Evolutionary conservation across 129 eudicot genomes (phyloP).

Genomic region (Glebionis coronaria): DNA sequence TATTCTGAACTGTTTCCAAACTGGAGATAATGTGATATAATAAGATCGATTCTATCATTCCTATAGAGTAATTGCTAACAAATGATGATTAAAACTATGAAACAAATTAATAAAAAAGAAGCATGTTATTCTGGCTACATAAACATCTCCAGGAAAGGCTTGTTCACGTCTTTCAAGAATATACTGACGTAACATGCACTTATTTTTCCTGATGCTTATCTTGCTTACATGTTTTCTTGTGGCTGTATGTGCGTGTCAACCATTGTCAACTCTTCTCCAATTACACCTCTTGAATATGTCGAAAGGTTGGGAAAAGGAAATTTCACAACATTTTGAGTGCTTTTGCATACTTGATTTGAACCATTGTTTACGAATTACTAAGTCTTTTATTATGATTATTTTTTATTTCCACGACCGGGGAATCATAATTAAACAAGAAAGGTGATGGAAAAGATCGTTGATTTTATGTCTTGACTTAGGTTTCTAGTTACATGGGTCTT

Average conservation of each 20-base stretch:
- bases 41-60: not conserved
- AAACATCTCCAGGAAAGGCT: no score
- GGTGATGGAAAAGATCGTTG: not conserved
- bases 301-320: slow-evolving; percentile 8
- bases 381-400: not conserved
- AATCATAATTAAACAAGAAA: not conserved
- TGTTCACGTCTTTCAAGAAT: no score
- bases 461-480: not conserved
- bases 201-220: no score
- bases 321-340: not conserved
- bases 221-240: not conserved
- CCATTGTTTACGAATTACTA: not conserved
- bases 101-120: not conserved
- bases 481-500: no score
- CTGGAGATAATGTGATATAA: not conserved
- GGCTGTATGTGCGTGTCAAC: not conserved
- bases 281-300: slow-evolving; percentile 1
- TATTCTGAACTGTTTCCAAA: slow-evolving; percentile 6
- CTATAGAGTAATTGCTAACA: not conserved
- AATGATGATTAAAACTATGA: not conserved
- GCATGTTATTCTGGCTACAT: no score
- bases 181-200: no score
- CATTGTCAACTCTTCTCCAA: not conserved
- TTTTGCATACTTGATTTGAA: not conserved
- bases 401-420: not conserved